Evolutionary conservation across 345 rosid species (phyloP), one percentile per base, ranked within the genome.

Genomic region (Eucalyptus shirleyi): DNA sequence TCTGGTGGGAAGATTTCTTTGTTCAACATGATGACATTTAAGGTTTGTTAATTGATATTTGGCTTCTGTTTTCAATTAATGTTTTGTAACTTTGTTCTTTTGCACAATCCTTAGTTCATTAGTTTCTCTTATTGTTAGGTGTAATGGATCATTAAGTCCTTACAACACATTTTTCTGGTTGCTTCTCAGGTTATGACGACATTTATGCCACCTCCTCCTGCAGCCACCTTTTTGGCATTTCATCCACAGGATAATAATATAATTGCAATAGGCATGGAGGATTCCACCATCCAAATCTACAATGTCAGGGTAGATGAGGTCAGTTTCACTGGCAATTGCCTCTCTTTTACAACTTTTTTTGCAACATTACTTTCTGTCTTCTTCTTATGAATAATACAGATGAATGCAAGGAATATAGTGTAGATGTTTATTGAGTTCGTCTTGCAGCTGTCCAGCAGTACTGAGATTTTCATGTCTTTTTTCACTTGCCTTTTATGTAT

Each of bases 21-120:
- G 90, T 97, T 96, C 95, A 97, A 97, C 92, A 93, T 96, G 97
- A 96, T 95, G 98, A 97, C 97, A 30, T 97, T 96, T 91, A 95
- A 95, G 98, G 99, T 96, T 87, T 51, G 47, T 72, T 87, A 88
- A 50, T 49, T 51, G 62, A n/a, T 72, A 82, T 85, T 34, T 40
- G 47, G 47, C 85, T 77, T 77, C 24, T 77, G 30, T 40, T 10
- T 37, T 77, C 85, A 12, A 72, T 45, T 62, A 50, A 55, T 81
- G 50, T 56, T n/a, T 83, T n/a, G 81, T 17, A 18, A 32, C 26
- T 72, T 77, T 47, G 5, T 90, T 55, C 28, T 67, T 56, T 69
- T 12, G 9, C n/a, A 37, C 32, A 14, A 50, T 24, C 81, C 59
- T 19, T 86, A 72, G 77, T 49, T 32, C 37, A 37, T 60, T 11